phyloP scores from a whole-genome alignment of 2,329 filamentous ascomycete genomes.

The Orbilia blumenaviensis region DNA sequence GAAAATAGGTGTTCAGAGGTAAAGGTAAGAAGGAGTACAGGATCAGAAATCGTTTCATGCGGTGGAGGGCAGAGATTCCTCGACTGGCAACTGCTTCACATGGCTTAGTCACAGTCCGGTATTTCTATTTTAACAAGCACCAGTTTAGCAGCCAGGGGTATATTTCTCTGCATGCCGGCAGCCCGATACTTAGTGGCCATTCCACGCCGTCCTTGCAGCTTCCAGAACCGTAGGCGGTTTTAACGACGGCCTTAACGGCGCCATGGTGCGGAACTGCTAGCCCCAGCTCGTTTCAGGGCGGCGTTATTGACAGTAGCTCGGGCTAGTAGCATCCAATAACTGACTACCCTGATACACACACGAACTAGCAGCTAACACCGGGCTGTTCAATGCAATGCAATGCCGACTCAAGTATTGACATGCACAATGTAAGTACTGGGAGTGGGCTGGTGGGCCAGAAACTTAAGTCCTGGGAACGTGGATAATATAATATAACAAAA shows the following conservation, averaged over 20 bases:
- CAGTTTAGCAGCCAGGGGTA: slow-evolving; percentile 13
- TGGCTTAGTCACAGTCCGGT: slow-evolving; percentile 49
- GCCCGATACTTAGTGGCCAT: slow-evolving; percentile 29
- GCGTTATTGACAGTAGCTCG: not conserved
- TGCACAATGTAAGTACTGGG: too few relatives aligned
- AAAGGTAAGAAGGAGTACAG: slow-evolving; percentile 1
- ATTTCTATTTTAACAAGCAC: slow-evolving; percentile 9
- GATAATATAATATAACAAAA: too few relatives aligned
- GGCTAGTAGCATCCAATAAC: not conserved
- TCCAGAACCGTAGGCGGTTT: slow-evolving; percentile 36
- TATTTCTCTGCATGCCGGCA: slow-evolving; percentile 12
- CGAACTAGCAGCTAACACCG: too few relatives aligned
- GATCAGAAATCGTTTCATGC: slow-evolving; percentile 20
- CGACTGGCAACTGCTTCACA: slow-evolving; percentile 48
- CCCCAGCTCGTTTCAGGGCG: not conserved
- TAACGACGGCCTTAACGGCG: slow-evolving; percentile 38
- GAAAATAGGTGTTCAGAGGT: not conserved
- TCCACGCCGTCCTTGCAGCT: slow-evolving; percentile 37
- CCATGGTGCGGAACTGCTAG: slow-evolving; percentile 21
- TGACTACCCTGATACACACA: not conserved
- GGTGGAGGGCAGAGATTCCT: slow-evolving; percentile 11
- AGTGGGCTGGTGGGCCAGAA: too few relatives aligned
- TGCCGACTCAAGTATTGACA: too few relatives aligned
- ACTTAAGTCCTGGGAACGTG: too few relatives aligned
- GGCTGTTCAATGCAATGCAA: too few relatives aligned